Percentiles rank a stretch among this genome's conserved stretches.
These are phyloP conservation scores for Scleroderma bovista DNA, from an alignment of 768 basidiomycete species.

Conservation along the genomic window DNA sequence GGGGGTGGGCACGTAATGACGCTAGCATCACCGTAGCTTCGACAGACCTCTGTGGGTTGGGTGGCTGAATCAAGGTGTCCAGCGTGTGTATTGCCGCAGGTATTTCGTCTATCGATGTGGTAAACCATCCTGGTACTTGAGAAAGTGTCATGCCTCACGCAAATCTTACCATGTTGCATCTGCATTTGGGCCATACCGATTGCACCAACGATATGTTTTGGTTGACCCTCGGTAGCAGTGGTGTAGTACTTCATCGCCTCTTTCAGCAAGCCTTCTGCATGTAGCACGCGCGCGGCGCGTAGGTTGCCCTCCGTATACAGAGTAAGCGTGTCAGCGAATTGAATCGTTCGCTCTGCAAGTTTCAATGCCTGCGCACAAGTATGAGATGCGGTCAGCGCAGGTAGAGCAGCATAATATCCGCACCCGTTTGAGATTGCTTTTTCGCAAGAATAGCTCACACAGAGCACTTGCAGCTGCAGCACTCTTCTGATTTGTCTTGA, in stretches of 20 bases:
- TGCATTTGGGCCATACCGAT: slow-evolving; percentile 87
- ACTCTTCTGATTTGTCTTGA: slow-evolving; percentile 67
- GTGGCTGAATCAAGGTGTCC: slow-evolving; percentile 67
- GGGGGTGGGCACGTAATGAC: slow-evolving; percentile 75
- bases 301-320: slow-evolving; percentile 85
- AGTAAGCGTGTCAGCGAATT: slow-evolving; percentile 85
- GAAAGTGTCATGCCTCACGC: neutral
- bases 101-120: slow-evolving; percentile 56
- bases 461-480: slow-evolving; percentile 82
- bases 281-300: slow-evolving; percentile 74
- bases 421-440: slow-evolving; percentile 59
- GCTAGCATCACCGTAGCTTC: slow-evolving; percentile 90
- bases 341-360: slow-evolving; percentile 88
- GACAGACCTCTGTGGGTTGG: slow-evolving; percentile 58
- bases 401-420: slow-evolving; percentile 8
- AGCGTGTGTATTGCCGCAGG: slow-evolving; percentile 82
- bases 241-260: slow-evolving; percentile 72
- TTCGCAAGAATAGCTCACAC: slow-evolving; percentile 72
- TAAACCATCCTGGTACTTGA: neutral
- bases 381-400: neutral
- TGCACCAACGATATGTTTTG: slow-evolving; percentile 71
- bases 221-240: slow-evolving; percentile 58
- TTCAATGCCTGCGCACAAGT: slow-evolving; percentile 62
- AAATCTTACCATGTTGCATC: slow-evolving; percentile 64
- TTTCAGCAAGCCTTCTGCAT: slow-evolving; percentile 57